Evolutionary conservation across 2,329 filamentous ascomycete genomes (phyloP).

Genomic region (Penicillium concentricum): DNA sequence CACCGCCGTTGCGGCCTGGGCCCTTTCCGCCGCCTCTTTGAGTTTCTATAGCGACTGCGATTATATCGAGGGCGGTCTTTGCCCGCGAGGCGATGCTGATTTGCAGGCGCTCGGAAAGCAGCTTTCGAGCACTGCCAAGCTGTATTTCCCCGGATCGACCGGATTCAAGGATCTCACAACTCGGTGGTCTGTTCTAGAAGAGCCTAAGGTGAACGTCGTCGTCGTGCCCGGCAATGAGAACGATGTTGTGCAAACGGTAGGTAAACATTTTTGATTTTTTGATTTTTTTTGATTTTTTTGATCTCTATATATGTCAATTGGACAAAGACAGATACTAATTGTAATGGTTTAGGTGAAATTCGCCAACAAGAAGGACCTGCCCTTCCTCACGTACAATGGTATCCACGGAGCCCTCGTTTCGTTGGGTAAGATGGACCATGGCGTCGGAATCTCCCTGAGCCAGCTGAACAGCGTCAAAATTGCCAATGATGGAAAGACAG

Average conservation of each 20-base stretch:
- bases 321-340: conserved; percentile 1
- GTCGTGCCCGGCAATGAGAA: conserved; percentile 50
- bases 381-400: conserved; percentile 56
- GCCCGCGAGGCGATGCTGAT: conserved; percentile 14
- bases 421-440: conserved; percentile 49
- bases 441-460: conserved; percentile 52
- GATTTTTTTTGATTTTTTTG: too few species aligned
- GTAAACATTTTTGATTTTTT: not conserved
- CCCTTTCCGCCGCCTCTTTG: conserved; percentile 14
- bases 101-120: conserved; percentile 19
- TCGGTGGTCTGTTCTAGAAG: conserved; percentile 49
- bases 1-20: conserved; percentile 29
- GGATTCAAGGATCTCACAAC: conserved; percentile 41
- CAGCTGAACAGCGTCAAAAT: conserved; percentile 44
- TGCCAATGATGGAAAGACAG: conserved; percentile 45
- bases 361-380: conserved; percentile 48
- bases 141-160: conserved; percentile 46
- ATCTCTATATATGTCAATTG: not conserved
- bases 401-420: conserved; percentile 54
- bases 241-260: conserved; percentile 52
- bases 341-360: conserved; percentile 40
- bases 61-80: conserved; percentile 2
- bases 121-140: conserved; percentile 41
- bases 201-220: conserved; percentile 48
- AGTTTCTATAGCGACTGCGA: not conserved